Evolutionary conservation across 805 yeast genomes (phyloP).

Genomic region (Phaffomyces thermotolerans): DNA sequence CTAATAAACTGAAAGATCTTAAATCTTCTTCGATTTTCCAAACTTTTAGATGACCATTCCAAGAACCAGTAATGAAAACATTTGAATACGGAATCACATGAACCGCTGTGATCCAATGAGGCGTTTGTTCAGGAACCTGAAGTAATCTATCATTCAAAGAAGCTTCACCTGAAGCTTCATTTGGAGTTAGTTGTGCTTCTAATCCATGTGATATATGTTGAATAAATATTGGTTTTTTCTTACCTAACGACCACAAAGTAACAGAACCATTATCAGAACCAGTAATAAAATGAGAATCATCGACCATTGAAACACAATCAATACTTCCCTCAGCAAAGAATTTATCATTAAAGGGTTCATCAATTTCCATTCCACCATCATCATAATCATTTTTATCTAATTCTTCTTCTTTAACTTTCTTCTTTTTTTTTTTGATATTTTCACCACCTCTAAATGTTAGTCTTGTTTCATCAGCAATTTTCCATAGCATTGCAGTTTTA

Average conservation of each 20-base stretch:
- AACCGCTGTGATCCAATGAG: slow-evolving; percentile 80
- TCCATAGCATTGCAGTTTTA: slow-evolving; percentile 94
- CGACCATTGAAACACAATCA: slow-evolving; percentile 85
- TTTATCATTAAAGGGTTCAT: slow-evolving; percentile 28
- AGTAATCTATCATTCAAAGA: slow-evolving; percentile 27
- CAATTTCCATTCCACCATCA: slow-evolving; percentile 26
- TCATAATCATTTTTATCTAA: slow-evolving; percentile 5
- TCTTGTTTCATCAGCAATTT: slow-evolving; percentile 90
- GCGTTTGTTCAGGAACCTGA: slow-evolving; percentile 66
- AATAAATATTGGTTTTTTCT: slow-evolving; percentile 78
- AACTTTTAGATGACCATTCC: slow-evolving; percentile 67
- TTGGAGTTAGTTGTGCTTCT: slow-evolving; percentile 40
- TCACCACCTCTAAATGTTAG: slow-evolving; percentile 92
- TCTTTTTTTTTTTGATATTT: slow-evolving; percentile 31
- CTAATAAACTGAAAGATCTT: slow-evolving; percentile 52
- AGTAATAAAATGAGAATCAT: slow-evolving; percentile 86
- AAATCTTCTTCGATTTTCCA: slow-evolving; percentile 70
- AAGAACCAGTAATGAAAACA: slow-evolving; percentile 81
- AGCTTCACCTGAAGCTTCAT: slow-evolving; percentile 48
- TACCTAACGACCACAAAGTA: slow-evolving; percentile 82
- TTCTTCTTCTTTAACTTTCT: slow-evolving; percentile 22
- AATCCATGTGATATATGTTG: slow-evolving; percentile 73
- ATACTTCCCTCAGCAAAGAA: slow-evolving; percentile 77
- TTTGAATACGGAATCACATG: slow-evolving; percentile 82
- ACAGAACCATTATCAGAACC: slow-evolving; percentile 93